phyloP scores from a whole-genome alignment of 441 rosid species.

The Rhodomyrtus psidioides region DNA sequence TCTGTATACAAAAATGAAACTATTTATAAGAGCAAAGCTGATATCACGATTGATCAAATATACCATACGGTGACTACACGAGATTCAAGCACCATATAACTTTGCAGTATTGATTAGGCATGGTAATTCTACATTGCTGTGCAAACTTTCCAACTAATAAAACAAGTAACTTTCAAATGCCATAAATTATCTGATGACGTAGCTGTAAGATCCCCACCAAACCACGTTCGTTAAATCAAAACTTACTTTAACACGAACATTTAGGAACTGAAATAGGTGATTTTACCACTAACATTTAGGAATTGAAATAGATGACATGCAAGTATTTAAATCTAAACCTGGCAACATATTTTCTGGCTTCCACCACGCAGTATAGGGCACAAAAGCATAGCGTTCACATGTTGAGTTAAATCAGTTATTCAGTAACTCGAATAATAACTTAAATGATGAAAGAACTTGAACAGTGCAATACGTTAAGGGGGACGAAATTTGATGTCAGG shows the following conservation, averaged over 20 bases:
- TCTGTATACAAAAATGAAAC: slow-evolving; percentile 31
- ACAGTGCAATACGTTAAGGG: too few species aligned
- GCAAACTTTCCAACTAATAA: not conserved
- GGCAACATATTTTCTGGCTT: not conserved
- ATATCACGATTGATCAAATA: not conserved
- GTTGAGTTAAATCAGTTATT: not conserved
- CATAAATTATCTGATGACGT: not conserved
- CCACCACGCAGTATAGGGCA: not conserved
- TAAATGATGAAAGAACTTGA: too few species aligned
- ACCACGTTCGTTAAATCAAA: not conserved
- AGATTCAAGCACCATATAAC: not conserved
- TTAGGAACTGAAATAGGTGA: not conserved
- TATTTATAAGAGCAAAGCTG: not conserved
- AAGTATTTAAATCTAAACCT: not conserved
- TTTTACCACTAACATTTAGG: not conserved
- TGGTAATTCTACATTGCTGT: not conserved
- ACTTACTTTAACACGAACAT: not conserved
- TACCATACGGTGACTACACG: not conserved
- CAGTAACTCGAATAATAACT: not conserved
- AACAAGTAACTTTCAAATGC: not conserved
- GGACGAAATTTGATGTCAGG: not conserved
- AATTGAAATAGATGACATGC: not conserved
- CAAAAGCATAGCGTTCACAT: not conserved
- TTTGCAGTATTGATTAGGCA: not conserved
- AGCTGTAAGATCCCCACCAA: not conserved